Evolutionary conservation across 2,329 filamentous ascomycete genomes (phyloP).

Genomic region (Tolypocladium tropicale): DNA sequence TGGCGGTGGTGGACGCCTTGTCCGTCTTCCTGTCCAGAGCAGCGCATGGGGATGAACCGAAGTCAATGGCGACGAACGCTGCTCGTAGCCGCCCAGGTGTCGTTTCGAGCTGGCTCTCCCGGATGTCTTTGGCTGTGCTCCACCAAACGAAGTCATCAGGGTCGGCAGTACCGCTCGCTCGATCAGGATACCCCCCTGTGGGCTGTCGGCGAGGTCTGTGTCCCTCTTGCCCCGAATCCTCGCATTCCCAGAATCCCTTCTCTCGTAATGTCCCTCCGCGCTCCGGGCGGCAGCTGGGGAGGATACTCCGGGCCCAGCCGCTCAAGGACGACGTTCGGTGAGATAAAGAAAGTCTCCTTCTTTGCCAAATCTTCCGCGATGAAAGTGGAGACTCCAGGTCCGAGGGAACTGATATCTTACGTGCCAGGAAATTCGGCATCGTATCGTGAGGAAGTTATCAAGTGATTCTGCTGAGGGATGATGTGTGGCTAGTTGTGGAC

Average conservation of each 20-base stretch:
- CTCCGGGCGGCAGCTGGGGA: constrained; percentile 39
- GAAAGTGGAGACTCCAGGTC: not conserved
- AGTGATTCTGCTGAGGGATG: not conserved
- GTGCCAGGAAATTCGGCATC: constrained; percentile 13
- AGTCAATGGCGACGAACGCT: not conserved
- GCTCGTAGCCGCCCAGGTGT: not conserved
- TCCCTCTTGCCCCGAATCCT: constrained; percentile 4
- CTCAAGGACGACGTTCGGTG: constrained; percentile 18
- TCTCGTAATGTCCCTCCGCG: constrained; percentile 36
- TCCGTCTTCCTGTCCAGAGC: not conserved
- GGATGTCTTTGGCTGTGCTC: constrained; percentile 22
- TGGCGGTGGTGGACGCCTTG: not conserved
- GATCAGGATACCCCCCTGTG: constrained; percentile 8
- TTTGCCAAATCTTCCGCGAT: not conserved
- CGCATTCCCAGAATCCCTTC: constrained; percentile 16
- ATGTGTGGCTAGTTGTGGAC: not conserved
- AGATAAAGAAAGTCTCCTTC: not conserved
- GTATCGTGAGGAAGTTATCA: not conserved
- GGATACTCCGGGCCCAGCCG: constrained; percentile 32
- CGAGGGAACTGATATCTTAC: constrained; percentile 6
- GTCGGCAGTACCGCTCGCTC: constrained; percentile 10
- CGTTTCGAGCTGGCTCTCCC: constrained; percentile 3
- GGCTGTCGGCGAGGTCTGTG: constrained; percentile 2
- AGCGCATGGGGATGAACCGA: not conserved
- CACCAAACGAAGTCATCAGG: constrained; percentile 22